A percentile compares a stretch with the other conserved stretches of the same genome.
These are phyloP conservation scores for Camellia sinensis DNA, from an alignment of 148 eudicot species.

Conservation along the genomic window DNA sequence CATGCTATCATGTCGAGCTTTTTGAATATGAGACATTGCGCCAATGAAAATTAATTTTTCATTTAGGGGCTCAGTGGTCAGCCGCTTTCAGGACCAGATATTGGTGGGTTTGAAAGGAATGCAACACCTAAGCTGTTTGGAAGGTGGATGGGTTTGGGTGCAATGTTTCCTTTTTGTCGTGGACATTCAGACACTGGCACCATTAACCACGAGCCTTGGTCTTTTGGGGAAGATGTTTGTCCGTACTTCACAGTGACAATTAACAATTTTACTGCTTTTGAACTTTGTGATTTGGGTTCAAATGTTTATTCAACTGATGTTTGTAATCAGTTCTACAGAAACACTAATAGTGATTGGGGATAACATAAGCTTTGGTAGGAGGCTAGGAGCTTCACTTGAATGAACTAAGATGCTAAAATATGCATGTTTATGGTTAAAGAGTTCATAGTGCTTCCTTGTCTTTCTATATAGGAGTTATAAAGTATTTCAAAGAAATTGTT, in stretches of 20 bases:
- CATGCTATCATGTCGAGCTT: neutral
- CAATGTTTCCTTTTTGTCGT: conserved; percentile 95
- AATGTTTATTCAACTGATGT: neutral
- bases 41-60: neutral
- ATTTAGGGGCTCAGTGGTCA: conserved; percentile 94
- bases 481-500: too few relatives aligned
- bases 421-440: neutral
- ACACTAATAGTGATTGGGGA: neutral
- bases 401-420: neutral
- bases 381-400: conserved; percentile 8
- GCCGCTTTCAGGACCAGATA: conserved; percentile 97
- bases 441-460: neutral
- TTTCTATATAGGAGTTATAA: neutral
- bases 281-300: neutral
- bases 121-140: conserved; percentile 95
- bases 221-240: conserved; percentile 83
- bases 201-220: conserved; percentile 93
- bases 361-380: neutral
- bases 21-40: neutral
- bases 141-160: conserved; percentile 97
- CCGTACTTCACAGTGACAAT: neutral
- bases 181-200: conserved; percentile 85
- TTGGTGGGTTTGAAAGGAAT: conserved; percentile 98
- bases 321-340: neutral
- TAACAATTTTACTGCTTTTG: conserved; percentile 7